Base-by-base conservation (phyloP, 2,329 filamentous ascomycete species). In the Phialophora macrospora region DNA sequence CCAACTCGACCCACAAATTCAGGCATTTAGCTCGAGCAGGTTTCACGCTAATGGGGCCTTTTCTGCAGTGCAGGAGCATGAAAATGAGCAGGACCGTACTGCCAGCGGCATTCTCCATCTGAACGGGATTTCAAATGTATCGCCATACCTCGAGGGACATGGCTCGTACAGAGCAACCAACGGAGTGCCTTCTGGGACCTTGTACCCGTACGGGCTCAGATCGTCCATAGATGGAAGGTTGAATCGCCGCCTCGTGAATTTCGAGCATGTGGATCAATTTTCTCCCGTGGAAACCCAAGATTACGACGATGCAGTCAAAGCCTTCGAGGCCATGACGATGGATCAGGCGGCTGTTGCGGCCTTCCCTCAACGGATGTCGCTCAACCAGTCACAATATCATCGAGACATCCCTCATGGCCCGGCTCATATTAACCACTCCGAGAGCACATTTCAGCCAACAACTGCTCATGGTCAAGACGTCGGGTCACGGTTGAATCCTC, bases 401-500 rank as follows among this genome's bases (percentile, higher is more conserved):
- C 61, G 55, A 49, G 54, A 60, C 24, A 58, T 46, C 20, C 56
- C 48, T 30, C 28, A 26, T 34, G 26, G 41, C 22, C 24, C 63
- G 7, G 12, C 44, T 38, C 64, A 54, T 14, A 7, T 48, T 60
- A 73, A n/a, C 68, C 72, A 2, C 75, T 75, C 30, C 72, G 65
- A 63, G 14, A 64, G 63, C 52, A 52, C 66, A 24, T 78, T 75
- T 51, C 74, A 76, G 38, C 55, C 70, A 2, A 64, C 74, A 20
- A 46, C 68, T 26, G 67, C 66, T 2, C 76, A 75, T 60, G 68
- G 67, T 4, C 70, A 70, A 17, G 76, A 78, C n/a, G 64, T 64
- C 5, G 68, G 73, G 1, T 67, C 71, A 17, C 77, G 78, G 4
- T 55, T 77, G 55, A 73, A 74, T 34, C 67, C 60, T 52, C 67